phyloP scores from a whole-genome alignment of 257 asterid genomes.

The Anisodus tanguticus region DNA sequence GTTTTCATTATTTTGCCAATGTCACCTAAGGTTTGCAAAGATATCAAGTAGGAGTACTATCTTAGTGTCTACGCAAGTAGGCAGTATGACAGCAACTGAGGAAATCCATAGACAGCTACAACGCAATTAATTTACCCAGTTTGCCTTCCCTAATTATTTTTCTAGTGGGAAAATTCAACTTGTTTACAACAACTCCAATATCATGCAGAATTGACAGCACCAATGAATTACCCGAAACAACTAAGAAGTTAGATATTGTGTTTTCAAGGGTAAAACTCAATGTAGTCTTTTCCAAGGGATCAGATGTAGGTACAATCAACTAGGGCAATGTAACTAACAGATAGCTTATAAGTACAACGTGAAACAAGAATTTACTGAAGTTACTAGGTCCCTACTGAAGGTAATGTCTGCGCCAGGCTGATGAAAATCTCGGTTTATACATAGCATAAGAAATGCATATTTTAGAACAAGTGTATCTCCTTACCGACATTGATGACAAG shows the following conservation, averaged over 20 bases:
- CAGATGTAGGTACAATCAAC: not conserved
- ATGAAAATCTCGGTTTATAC: constrained; percentile 1
- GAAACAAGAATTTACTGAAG: not conserved
- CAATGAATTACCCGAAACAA: not conserved
- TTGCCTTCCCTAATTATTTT: not conserved
- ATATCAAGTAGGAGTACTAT: not conserved
- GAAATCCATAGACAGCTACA: not conserved
- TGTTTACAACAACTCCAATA: not conserved
- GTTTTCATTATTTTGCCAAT: constrained; percentile 18
- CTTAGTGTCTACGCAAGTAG: not conserved
- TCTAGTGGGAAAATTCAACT: not conserved
- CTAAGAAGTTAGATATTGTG: not conserved
- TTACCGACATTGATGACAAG: constrained; percentile 98
- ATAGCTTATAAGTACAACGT: not conserved
- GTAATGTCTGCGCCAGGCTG: not conserved
- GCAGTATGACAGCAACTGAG: not conserved
- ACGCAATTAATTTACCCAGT: not conserved
- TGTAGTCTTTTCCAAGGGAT: not conserved
- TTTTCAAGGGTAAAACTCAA: constrained; percentile 20
- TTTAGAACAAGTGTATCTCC: constrained; percentile 26
- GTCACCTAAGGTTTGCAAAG: not conserved
- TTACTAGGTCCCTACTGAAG: not conserved
- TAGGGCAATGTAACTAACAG: not conserved
- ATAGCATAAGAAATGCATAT: constrained; percentile 6
- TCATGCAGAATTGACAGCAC: constrained; percentile 1